A percentile compares a stretch with the other conserved stretches of the same genome.
Evolutionary conservation across 2,329 filamentous ascomycete species (phyloP).

Genomic region (Coniochaeta pulveracea): DNA sequence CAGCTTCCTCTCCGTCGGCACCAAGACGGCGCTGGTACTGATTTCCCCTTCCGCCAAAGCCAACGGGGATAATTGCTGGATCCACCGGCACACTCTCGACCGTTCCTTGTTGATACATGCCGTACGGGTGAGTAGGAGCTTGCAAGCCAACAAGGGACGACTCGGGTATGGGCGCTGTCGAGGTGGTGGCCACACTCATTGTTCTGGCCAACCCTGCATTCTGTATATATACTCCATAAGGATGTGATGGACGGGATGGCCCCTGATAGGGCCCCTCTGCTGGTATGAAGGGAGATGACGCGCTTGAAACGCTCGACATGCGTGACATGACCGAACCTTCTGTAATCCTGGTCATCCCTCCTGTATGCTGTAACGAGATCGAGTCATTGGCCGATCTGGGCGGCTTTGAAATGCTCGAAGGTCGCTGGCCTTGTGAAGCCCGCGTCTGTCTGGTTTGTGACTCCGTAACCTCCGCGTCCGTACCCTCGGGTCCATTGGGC

Average conservation of each 20-base stretch:
- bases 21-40: constrained; percentile 63
- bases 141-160: constrained; percentile 46
- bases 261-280: constrained; percentile 58
- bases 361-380: constrained; percentile 40
- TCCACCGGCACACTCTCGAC: constrained; percentile 38
- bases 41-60: constrained; percentile 58
- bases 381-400: constrained; percentile 31
- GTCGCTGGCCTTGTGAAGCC: constrained; percentile 23
- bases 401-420: constrained; percentile 45
- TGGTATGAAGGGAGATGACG: constrained; percentile 23
- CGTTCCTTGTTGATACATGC: constrained; percentile 75
- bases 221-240: constrained; percentile 77
- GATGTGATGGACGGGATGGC: constrained; percentile 65
- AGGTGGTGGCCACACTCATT: constrained; percentile 50
- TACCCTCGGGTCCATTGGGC: no score
- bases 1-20: constrained; percentile 75
- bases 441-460: no score
- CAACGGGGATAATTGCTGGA: constrained; percentile 47
- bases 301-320: constrained; percentile 22
- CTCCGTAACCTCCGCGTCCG: no score
- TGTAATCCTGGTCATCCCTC: constrained; percentile 21
- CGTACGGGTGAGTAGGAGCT: constrained; percentile 74
- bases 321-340: constrained; percentile 11
- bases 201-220: constrained; percentile 63
- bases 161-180: constrained; percentile 22